Base-by-base conservation (phyloP, 257 asterid genomes). In the Vinca minor region DNA sequence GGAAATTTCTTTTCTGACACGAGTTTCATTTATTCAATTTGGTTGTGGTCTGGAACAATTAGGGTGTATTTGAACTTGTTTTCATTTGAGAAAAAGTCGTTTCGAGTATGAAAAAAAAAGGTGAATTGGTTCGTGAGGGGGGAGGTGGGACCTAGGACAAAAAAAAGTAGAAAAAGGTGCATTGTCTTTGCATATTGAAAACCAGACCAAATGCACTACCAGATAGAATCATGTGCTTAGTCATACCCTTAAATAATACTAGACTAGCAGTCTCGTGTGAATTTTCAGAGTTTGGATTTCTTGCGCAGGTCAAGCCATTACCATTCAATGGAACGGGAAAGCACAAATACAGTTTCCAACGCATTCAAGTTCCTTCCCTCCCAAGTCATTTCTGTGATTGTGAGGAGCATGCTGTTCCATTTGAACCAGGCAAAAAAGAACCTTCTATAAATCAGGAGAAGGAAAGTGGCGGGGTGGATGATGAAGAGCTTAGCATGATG, bases 271-370 rank as follows among this genome's bases (percentile, higher is more conserved):
- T 44, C 29, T 8, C 29, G 21, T 25, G 59, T 10, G 7, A 9
- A 52, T 29, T 53, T 7, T 61, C 21, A 26, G 21, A 4, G 26
- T 49, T 26, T 67, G 54, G 35, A 18, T 53, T 63, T 13, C 59
- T 41, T 69, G 15, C 70, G 73, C 72, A 92, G 98, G 72, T 92
- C 57, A 92, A 81, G 75, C 67, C 86, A 49, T 39, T 92, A 62
- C 95, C 96, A 58, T 68, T 84, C 34, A 89, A 81, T 71, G 98
- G 98, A 65, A 69, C 91, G 0, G 98, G 98, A 64, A 92, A 79
- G 81, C 98, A 92, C 83, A 92, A 92, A 75, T 92, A 92, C 82
- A 92, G 96, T 76, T 92, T 92, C 75, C 98, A 89, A 75, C 95
- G 95, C 17, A 73, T 89, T 72, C 84, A 80, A 64, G 77, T 81